A percentile compares a stretch with the other conserved stretches of the same genome.
Conservation (phyloP, 805 yeast genomes). For the Debaryomyces prosopidis region DNA sequence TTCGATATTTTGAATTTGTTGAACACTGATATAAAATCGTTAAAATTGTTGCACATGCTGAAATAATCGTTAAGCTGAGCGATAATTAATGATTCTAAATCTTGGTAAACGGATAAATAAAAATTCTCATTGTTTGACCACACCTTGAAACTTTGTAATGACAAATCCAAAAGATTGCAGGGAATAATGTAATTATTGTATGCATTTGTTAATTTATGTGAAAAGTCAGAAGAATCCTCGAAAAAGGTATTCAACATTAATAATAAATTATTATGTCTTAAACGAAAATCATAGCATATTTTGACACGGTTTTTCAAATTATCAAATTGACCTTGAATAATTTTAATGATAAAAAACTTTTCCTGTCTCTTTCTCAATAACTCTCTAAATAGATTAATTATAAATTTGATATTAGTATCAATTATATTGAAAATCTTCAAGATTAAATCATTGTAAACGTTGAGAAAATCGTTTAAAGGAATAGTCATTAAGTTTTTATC, state of each 20-base stretch:
- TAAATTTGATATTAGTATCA: slow-evolving; percentile 63
- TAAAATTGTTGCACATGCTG: slow-evolving; percentile 23
- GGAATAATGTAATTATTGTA: slow-evolving; percentile 30
- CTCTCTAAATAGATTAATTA: slow-evolving; percentile 70
- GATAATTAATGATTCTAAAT: slow-evolving; percentile 21
- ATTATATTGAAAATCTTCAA: slow-evolving; percentile 45
- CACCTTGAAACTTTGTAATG: slow-evolving; percentile 27
- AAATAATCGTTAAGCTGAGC: slow-evolving; percentile 25
- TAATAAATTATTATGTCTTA: slow-evolving; percentile 52
- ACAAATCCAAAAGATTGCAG: slow-evolving; percentile 30
- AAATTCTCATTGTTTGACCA: slow-evolving; percentile 30
- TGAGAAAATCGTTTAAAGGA: slow-evolving; percentile 38
- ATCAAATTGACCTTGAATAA: slow-evolving; percentile 42
- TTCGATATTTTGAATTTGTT: slow-evolving; percentile 18
- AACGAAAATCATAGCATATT: slow-evolving; percentile 47
- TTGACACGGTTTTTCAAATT: slow-evolving; percentile 44
- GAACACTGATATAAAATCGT: slow-evolving; percentile 27
- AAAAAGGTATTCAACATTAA: slow-evolving; percentile 23
- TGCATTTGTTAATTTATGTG: slow-evolving; percentile 21
- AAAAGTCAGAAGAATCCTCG: slow-evolving; percentile 12
- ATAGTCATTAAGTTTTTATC: slow-evolving; percentile 45
- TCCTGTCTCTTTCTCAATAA: slow-evolving; percentile 71
- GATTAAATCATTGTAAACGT: slow-evolving; percentile 19
- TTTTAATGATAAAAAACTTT: slow-evolving; percentile 62
- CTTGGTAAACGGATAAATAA: slow-evolving; percentile 21